These are phyloP conservation scores for Cajanus cajan DNA, from an alignment of 306 rosid species.

Conservation along the genomic window DNA sequence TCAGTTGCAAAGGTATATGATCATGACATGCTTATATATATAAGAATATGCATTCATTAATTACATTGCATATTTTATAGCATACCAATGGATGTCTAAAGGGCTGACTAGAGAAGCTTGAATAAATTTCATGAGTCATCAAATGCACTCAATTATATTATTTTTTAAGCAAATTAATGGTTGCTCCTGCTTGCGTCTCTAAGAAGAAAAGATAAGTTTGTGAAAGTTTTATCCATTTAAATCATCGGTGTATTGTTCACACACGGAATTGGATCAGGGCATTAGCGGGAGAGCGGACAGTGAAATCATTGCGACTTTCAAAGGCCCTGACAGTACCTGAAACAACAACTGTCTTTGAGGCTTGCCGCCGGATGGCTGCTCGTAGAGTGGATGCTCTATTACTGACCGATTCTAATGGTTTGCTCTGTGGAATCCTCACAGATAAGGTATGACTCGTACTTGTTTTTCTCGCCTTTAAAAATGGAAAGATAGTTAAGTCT, in stretches of 20 bases:
- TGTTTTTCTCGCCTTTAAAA: conserved; percentile 14
- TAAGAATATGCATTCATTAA: neutral
- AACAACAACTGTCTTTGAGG: conserved; percentile 73
- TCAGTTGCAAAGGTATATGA: neutral
- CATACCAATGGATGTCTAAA: neutral
- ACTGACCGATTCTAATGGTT: conserved; percentile 85
- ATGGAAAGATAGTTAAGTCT: neutral
- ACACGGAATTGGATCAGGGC: conserved; percentile 59
- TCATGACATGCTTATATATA: conserved; percentile 8
- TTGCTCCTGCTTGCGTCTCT: neutral
- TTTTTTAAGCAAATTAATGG: neutral
- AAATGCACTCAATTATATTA: conserved; percentile 15
- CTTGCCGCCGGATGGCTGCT: conserved; percentile 95
- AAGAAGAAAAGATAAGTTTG: conserved; percentile 6
- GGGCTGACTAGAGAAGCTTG: conserved; percentile 15
- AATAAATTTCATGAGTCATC: conserved; percentile 16
- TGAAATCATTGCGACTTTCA: conserved; percentile 79
- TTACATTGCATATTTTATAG: neutral
- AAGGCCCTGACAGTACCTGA: conserved; percentile 96
- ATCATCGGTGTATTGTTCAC: neutral
- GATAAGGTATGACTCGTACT: conserved; percentile 67
- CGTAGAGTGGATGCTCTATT: conserved; percentile 93
- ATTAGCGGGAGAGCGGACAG: conserved; percentile 81
- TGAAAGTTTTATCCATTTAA: conserved; percentile 22
- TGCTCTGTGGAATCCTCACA: conserved; percentile 96